Conservation (phyloP, 495 filamentous ascomycete species). For the Daldinia loculata region DNA sequence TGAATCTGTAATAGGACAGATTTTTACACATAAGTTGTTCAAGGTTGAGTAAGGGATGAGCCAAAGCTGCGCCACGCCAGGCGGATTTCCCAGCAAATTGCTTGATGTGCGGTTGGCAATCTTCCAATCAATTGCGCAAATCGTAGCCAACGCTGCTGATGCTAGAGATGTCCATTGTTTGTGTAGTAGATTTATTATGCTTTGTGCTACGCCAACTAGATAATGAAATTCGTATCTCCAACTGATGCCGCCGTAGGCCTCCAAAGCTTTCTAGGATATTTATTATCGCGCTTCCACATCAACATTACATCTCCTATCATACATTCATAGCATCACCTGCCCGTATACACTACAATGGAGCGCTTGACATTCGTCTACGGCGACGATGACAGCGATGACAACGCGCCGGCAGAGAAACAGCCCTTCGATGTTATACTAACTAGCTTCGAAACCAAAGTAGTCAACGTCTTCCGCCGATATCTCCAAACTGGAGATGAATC, state of each 20-base stretch:
- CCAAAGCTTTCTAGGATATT: neutral
- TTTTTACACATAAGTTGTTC: no score
- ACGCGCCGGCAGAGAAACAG: neutral
- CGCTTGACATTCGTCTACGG: neutral
- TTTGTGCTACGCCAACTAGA: neutral
- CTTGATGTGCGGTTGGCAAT: neutral
- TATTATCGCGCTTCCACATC: neutral
- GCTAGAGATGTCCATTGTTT: neutral
- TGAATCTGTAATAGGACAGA: neutral
- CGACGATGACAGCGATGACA: neutral
- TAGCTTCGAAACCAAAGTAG: neutral
- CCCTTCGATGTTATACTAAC: neutral
- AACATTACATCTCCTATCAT: neutral
- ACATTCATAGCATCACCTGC: neutral
- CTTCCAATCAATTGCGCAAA: neutral
- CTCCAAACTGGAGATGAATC: neutral
- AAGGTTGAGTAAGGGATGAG: no score
- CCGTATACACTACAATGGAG: neutral
- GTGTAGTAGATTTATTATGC: neutral
- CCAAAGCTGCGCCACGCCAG: no score
- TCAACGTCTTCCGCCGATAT: neutral
- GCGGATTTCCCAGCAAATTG: no score
- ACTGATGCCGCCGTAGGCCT: neutral
- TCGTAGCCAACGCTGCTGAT: neutral
- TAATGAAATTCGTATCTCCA: neutral